Evolutionary conservation across 352 stramenopile species (phyloP), one percentile per base, ranked within the genome.

Genomic region (Blastocystis sp.): DNA sequence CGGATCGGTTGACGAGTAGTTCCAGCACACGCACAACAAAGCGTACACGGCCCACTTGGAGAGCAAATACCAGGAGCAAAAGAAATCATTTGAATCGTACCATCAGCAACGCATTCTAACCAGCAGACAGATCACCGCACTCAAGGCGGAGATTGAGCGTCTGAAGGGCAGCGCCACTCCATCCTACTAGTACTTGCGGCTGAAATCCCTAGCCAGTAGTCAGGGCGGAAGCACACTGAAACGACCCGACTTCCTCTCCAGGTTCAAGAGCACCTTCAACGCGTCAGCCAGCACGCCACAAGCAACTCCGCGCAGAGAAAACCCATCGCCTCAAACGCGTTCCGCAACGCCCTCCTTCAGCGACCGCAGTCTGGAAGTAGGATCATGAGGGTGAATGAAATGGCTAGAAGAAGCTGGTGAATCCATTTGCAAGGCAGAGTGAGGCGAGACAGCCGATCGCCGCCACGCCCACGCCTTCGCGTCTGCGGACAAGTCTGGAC

Each of bases 221-320:
- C 65, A 76, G n/a, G 23, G 23, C 34, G 43, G 14, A 21, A 38
- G 65, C 0, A 48, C 34, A 28, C 9, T 76, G 9, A 76, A 76
- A 41, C 10, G 65, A 21, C 65, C 65, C 43, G 65, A 76, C 52
- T 76, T 76, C 65, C 43, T 76, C 14, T 76, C 65, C 17, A n/a
- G 65, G 9, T 76, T 76, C 65, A 76, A 76, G 1, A 21, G 23
- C 14, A 28, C 65, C 0, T 14, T 76, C 23, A 21, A n/a, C 11
- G 14, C 65, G 21, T 43, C 65, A 14, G 3, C 19, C 19, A n/a
- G 5, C 10, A 48, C n/a, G n/a, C 7, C 34, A 1, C 65, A n/a
- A 53, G 11, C 9, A 59, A 56, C 23, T 21, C 34, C 65, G 1
- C 5, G 23, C 23, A 53, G 23, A 14, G 19, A n/a, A 9, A 21